Evolutionary conservation across 352 stramenopile species (phyloP).

Genomic region (Elongisporangium undulatum): DNA sequence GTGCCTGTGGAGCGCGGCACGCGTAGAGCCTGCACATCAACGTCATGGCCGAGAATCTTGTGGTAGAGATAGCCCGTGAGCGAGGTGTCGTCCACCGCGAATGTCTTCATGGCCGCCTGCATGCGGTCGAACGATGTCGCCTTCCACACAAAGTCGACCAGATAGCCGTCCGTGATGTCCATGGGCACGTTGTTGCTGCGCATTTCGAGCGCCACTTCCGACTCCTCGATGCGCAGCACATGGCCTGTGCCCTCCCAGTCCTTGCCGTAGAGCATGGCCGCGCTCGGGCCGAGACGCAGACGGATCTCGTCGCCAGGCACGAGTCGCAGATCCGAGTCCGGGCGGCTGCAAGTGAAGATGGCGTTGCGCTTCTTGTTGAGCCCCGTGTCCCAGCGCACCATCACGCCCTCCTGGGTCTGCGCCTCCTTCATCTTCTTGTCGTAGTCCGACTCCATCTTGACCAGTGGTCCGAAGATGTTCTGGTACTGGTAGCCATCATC

Average conservation of each 20-base stretch:
- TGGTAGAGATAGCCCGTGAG: constrained; percentile 99
- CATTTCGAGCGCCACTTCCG: constrained; percentile 85
- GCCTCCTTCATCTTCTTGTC: constrained; percentile 99
- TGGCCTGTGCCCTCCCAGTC: constrained; percentile 95
- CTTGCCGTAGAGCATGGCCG: constrained; percentile 74
- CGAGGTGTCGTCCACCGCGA: constrained; percentile 98
- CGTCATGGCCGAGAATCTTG: constrained; percentile 97
- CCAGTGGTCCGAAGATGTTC: constrained; percentile 97
- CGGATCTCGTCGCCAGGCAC: constrained; percentile 97
- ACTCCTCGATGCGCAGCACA: constrained; percentile 85
- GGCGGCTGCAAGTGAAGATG: constrained; percentile 92
- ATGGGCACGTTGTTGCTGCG: constrained; percentile 75
- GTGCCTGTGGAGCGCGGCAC: constrained; percentile 59
- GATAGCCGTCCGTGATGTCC: constrained; percentile 95
- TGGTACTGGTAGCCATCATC: constrained; percentile 99
- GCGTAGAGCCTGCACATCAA: constrained; percentile 92
- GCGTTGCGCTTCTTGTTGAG: constrained; percentile 96
- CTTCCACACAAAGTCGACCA: constrained; percentile 99
- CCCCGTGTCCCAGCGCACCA: constrained; percentile 94
- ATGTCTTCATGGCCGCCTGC: constrained; percentile 98
- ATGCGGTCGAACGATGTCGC: constrained; percentile 98
- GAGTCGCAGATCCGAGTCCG: constrained; percentile 87
- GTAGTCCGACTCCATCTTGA: constrained; percentile 99
- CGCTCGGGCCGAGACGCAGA: constrained; percentile 85
- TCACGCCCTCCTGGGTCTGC: constrained; percentile 93